phyloP scores from a whole-genome alignment of 2,329 filamentous ascomycete genomes.

The Pseudogymnoascus sp. region DNA sequence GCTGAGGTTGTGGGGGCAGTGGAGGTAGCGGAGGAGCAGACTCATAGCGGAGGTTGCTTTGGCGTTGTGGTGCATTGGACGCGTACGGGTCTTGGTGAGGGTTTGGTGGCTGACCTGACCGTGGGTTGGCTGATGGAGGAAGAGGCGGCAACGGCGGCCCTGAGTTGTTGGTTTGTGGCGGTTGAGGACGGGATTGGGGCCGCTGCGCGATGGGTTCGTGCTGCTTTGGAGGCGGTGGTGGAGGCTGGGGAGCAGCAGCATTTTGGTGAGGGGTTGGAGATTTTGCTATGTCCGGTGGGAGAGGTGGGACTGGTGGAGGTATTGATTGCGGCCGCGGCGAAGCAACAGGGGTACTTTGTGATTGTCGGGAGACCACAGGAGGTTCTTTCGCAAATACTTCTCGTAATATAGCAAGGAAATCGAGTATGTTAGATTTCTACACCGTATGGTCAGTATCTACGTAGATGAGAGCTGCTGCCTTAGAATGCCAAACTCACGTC shows the following conservation, averaged over 20 bases:
- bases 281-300: constrained; percentile 55
- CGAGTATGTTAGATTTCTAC: constrained; percentile 72
- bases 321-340: constrained; percentile 30
- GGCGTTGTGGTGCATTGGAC: constrained; percentile 18
- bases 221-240: constrained; percentile 28
- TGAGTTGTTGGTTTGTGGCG: constrained; percentile 18
- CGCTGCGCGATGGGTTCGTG: constrained; percentile 10
- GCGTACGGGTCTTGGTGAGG: constrained; percentile 14
- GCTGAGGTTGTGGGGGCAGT: constrained; percentile 26
- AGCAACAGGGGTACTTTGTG: constrained; percentile 35
- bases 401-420: constrained; percentile 73
- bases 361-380: constrained; percentile 70
- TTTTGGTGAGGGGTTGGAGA: constrained; percentile 30
- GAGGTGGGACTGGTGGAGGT: constrained; percentile 63
- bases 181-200: constrained; percentile 15
- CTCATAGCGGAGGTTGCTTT: constrained; percentile 27
- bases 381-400: constrained; percentile 93
- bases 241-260: constrained; percentile 20
- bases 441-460: constrained; percentile 21
- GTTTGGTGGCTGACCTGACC: constrained; percentile 15
- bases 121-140: constrained; percentile 13
- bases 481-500: constrained; percentile 56
- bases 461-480: neutral
- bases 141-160: constrained; percentile 26
- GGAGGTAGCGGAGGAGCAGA: constrained; percentile 23